phyloP scores from a whole-genome alignment of 140 eudicot genomes.

The Cichorium intybus region DNA sequence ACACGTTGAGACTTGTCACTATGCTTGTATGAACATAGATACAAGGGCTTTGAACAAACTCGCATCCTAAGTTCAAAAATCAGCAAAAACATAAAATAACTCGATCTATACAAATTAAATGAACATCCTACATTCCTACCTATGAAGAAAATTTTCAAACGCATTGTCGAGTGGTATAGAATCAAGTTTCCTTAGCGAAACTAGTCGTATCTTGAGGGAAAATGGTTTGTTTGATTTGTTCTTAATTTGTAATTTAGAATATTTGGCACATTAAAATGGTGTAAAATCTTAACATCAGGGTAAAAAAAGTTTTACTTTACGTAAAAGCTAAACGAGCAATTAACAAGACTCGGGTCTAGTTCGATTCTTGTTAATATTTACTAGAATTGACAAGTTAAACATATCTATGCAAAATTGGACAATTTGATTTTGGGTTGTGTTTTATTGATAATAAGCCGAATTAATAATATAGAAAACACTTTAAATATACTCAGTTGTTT shows the following conservation, averaged over 20 bases:
- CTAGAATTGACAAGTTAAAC: no score
- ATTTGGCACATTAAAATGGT: neutral
- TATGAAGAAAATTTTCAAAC: no score
- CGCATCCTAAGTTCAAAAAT: neutral
- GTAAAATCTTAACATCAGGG: neutral
- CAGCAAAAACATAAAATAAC: no score
- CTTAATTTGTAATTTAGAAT: constrained; percentile 6
- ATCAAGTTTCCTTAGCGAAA: no score
- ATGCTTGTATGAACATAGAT: neutral
- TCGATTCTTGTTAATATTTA: constrained; percentile 5
- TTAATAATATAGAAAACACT: no score
- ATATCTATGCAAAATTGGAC: no score
- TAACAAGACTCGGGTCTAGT: neutral
- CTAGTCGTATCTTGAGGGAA: neutral
- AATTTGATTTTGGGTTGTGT: no score
- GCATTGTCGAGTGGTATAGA: no score
- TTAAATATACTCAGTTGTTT: no score
- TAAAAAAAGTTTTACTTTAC: neutral
- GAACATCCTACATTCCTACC: no score
- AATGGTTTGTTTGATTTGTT: neutral
- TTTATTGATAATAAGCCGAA: no score
- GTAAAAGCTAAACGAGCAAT: neutral
- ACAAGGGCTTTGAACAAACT: neutral
- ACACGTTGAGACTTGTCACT: neutral
- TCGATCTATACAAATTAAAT: no score